Percentiles rank a stretch among this genome's conserved stretches.
Conservation (phyloP, 768 basidiomycete genomes). For the Tricholoma matsutake region DNA sequence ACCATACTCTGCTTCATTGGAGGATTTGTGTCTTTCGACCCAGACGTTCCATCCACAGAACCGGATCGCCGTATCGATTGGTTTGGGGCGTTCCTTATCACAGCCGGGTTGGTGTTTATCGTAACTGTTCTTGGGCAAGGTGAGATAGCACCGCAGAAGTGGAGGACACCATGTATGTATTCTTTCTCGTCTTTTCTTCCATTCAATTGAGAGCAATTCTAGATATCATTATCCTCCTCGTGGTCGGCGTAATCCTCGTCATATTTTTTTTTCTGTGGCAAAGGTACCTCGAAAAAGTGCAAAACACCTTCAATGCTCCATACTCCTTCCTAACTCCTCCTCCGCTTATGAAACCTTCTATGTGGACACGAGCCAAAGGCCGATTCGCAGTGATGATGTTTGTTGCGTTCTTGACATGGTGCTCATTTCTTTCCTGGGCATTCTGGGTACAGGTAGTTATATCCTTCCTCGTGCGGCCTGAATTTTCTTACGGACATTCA, state of each 20-base stretch:
- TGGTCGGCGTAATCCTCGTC: slow-evolving; percentile 56
- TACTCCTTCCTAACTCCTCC: slow-evolving; percentile 36
- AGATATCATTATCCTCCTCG: slow-evolving; percentile 66
- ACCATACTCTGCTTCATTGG: slow-evolving; percentile 48
- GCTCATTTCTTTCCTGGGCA: slow-evolving; percentile 48
- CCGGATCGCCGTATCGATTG: slow-evolving; percentile 59
- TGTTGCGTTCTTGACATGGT: slow-evolving; percentile 59
- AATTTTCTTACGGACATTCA: slow-evolving; percentile 19
- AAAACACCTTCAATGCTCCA: not conserved
- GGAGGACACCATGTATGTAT: slow-evolving; percentile 42
- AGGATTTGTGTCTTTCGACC: slow-evolving; percentile 58
- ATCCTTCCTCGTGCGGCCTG: slow-evolving; percentile 17
- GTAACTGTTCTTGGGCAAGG: slow-evolving; percentile 69
- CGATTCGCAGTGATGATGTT: slow-evolving; percentile 53
- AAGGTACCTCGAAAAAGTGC: slow-evolving; percentile 43
- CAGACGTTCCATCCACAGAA: slow-evolving; percentile 46
- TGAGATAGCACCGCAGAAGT: slow-evolving; percentile 52
- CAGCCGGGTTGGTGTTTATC: slow-evolving; percentile 61
- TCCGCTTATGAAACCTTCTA: slow-evolving; percentile 56
- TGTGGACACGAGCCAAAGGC: slow-evolving; percentile 60
- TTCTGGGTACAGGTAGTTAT: slow-evolving; percentile 31
- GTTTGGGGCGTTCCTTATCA: slow-evolving; percentile 65
- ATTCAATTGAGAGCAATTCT: slow-evolving; percentile 13
- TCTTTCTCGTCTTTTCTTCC: not conserved
- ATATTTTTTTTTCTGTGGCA: slow-evolving; percentile 62